phyloP scores from a whole-genome alignment of 768 basidiomycete genomes.

The Collybia sordida region DNA sequence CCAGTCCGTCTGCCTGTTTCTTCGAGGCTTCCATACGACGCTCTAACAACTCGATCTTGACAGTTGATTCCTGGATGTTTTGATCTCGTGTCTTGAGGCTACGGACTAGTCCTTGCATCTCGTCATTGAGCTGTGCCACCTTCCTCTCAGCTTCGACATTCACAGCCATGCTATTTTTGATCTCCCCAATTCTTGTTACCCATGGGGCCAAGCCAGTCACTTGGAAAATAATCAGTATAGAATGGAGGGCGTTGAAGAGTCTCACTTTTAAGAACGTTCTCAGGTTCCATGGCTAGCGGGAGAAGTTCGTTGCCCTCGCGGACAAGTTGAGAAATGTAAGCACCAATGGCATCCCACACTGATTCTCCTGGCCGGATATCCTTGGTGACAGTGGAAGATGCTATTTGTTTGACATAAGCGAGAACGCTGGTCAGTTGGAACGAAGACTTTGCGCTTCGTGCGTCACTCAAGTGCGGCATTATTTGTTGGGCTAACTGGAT shows the following conservation, averaged over 20 bases:
- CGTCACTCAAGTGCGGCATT: conserved; percentile 82
- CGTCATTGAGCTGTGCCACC: conserved; percentile 81
- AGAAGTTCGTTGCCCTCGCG: conserved; percentile 71
- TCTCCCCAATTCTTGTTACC: conserved; percentile 76
- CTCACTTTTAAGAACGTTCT: conserved; percentile 76
- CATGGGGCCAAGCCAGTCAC: conserved; percentile 82
- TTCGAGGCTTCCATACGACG: conserved; percentile 88
- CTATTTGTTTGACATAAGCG: conserved; percentile 70
- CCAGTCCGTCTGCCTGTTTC: conserved; percentile 84
- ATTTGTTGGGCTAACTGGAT: conserved; percentile 84
- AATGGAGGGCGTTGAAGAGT: neutral
- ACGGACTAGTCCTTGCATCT: conserved; percentile 84
- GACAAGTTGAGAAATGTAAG: conserved; percentile 66
- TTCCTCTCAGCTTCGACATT: conserved; percentile 93
- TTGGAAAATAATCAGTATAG: conserved; percentile 23
- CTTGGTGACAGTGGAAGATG: conserved; percentile 67
- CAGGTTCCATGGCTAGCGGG: conserved; percentile 69
- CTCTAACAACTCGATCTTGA: conserved; percentile 96
- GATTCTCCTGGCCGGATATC: conserved; percentile 62
- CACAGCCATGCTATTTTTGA: conserved; percentile 79
- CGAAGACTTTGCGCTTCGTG: conserved; percentile 71
- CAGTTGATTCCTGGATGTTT: conserved; percentile 79
- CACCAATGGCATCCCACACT: conserved; percentile 77
- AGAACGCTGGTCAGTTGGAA: conserved; percentile 77
- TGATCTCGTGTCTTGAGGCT: conserved; percentile 89